phyloP scores from a whole-genome alignment of 345 rosid species.

The Trapa incisa region DNA sequence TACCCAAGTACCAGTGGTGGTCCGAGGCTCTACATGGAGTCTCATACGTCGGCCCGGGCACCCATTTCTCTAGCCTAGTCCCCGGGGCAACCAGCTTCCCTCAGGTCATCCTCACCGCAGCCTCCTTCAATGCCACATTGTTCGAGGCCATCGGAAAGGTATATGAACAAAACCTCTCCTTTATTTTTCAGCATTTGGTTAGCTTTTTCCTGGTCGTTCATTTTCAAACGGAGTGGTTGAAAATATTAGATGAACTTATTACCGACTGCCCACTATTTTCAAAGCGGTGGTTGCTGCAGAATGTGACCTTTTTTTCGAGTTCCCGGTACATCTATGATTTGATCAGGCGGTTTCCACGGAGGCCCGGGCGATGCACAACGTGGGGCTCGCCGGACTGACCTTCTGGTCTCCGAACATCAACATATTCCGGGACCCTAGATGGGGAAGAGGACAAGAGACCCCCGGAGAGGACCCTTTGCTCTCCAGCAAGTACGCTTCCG shows the following conservation, averaged over 20 bases:
- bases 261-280: background rate
- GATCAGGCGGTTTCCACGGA: slow-evolving; percentile 79
- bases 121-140: slow-evolving; percentile 73
- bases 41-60: slow-evolving; percentile 70
- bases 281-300: background rate
- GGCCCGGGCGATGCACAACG: slow-evolving; percentile 96
- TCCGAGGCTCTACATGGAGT: slow-evolving; percentile 95
- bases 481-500: slow-evolving; percentile 53
- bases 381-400: slow-evolving; percentile 80
- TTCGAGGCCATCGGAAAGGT: slow-evolving; percentile 90
- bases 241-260: background rate
- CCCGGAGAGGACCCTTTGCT: slow-evolving; percentile 95
- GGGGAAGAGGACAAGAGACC: slow-evolving; percentile 96
- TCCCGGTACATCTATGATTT: background rate
- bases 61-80: slow-evolving; percentile 40
- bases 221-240: background rate
- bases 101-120: slow-evolving; percentile 83
- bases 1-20: slow-evolving; percentile 92
- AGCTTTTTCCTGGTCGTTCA: no score
- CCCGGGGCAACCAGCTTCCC: slow-evolving; percentile 97
- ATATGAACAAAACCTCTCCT: background rate
- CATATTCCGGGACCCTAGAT: slow-evolving; percentile 87
- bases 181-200: no score
- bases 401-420: slow-evolving; percentile 90
- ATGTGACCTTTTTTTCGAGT: background rate